Evolutionary conservation across 805 yeast species (phyloP), one percentile per base, ranked within the genome.

Genomic region (Kodamaea leandrae): DNA sequence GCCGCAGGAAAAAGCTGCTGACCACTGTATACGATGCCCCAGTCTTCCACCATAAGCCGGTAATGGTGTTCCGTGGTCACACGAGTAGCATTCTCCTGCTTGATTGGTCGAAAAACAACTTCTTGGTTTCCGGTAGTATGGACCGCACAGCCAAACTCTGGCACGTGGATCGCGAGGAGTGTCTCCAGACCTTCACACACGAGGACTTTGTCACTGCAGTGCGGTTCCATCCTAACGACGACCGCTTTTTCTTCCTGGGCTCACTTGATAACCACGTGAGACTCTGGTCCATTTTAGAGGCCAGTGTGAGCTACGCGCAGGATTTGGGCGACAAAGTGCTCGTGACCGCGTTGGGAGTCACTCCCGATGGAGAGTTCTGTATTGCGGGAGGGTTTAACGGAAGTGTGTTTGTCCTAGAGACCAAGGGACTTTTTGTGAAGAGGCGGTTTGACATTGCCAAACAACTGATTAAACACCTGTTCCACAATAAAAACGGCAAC

Each of bases 101-200:
- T 24, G 86, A 86, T 52, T 90, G 97, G 97, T 83, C 95, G 38
- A 83, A 82, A 51, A 89, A 88, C 61, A 83, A 83, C 56, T 90
- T 90, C 51, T 57, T 91, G 21, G 57, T 88, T 1, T 73, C 93
- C 0, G 82, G 93, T 3, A 84, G 95, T 1, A 84, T 86, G 83
- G 98, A 90, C 61, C 75, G 78, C 47, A 83, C 95, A 0, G 95
- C 81, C 2, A 77, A 78, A 48, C 64, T 90, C 35, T 90, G 97
- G 96, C 95, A 90, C 58, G 75, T 83, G 9, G 86, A 85, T 28
- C 71, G 90, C 36, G 64, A 62, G 2, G 72, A 67, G 12, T 79
- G 87, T 38, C 64, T 90, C 13, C 74, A 83, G 36, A 71, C 80
- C 0, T 89, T 85, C 52, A 57, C 61, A 9, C 90, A 87, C 55